Base-by-base conservation (phyloP, 2,329 filamentous ascomycete species). In the Metarhizium guizhouense region DNA sequence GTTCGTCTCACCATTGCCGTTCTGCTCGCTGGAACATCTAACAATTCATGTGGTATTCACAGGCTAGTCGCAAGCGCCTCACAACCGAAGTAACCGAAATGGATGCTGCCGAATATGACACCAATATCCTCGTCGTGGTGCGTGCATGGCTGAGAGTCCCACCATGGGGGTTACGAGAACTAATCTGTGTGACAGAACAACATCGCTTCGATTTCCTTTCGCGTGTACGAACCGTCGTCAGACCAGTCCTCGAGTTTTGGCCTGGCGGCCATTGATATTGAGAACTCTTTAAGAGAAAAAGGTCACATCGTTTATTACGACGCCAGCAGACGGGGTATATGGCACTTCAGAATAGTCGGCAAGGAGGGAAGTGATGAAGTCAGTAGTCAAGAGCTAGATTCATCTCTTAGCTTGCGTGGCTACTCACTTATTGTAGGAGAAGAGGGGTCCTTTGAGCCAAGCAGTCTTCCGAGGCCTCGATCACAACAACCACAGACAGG, bases 91-190 rank as follows among this genome's bases (percentile, higher is more conserved):
- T 69, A 63, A 69, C 66, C 79, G 80, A 78, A 66, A 84, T 84
- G 81, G 81, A 84, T 70, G 77, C 78, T 69, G 78, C 79, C 61
- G 81, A 84, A 71, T 83, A 82, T 70, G 80, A 82, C 65, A 84
- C 81, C 66, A 84, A 84, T 71, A 76, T 75, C 58, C 70, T 84
- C 64, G 72, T 81, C 64, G 75, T 83, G 72, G 81, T 84, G 62
- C 64, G 78, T 72, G 20, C 18, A 54, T 43, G 6, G 29, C 30
- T 8, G 29, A 54, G 18, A 16, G 20, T 47, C 51, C 20, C 25
- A 30, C 45, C 8, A 30, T 34, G 7, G 38, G 10, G 18, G 18
- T 32, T n/a, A 32, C 13, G 40, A 25, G 42, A 47, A 52, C 57
- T 62, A 57, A 67, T 56, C 18, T 34, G 16, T 51, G 52, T 51